Evolutionary conservation across 495 filamentous ascomycete species (phyloP), one percentile per base, ranked within the genome.

Genomic region (Acidomyces sp.): DNA sequence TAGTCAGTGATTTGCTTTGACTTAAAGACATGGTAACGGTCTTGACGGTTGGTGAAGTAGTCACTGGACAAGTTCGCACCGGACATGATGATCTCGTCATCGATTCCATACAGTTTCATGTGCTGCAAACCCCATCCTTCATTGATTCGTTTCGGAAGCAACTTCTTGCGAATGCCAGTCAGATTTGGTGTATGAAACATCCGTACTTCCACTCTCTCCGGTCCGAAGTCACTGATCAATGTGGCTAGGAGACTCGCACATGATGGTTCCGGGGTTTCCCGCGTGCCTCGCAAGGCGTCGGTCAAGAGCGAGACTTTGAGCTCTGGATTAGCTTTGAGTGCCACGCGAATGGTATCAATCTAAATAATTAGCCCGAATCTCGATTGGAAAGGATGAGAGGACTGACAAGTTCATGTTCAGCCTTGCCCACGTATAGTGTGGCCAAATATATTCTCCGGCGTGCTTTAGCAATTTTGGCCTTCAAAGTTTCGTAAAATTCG

Each of bases 111-210:
- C 0, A 99, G 70, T 68, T 99, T 99, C 85, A 99, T 99, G 55
- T 99, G 90, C 55, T 99, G 90, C 30, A 99, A 62, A 11, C 90
- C 90, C 88, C 90, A 99, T 25, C 90, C 90, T 58, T 99, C 90
- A 51, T 99, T 99, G 55, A 96, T 85, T 7, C 90, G 72, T 47
- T 75, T 78, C 2, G 90, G 90, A 30, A 96, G 70, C 49, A 82
- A 57, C 50, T 73, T 75, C 65, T 96, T 96, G 33, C 77, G 72
- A 31, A 87, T 47, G 0, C 90, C 92, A 0, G 82, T 94, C 21
- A 99, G 62, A 49, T 96, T 99, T 2, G 90, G 92, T 1, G 92
- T 96, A 61, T 99, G 90, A 59, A 86, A 96, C 85, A 96, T 86
- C 35, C 86, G 79, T 46, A 99, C 75, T 48, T 96, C 85, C 30